Evolutionary conservation across 495 filamentous ascomycete species (phyloP).

Genomic region (Daldinia vernicosa): DNA sequence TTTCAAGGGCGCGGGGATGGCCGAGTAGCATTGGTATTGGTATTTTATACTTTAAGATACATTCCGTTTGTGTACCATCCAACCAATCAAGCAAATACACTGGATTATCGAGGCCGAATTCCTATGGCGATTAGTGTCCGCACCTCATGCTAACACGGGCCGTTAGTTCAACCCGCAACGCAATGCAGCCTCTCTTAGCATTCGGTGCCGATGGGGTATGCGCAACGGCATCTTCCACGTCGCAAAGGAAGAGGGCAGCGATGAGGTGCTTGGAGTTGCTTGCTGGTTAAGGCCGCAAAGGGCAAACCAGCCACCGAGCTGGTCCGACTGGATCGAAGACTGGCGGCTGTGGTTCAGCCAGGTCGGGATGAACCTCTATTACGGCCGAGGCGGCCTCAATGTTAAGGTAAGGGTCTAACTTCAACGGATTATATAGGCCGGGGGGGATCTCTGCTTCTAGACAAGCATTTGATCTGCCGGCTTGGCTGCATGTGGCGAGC

Average conservation of each 20-base stretch:
- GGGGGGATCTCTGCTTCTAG: slow-evolving; percentile 19
- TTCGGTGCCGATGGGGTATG: slow-evolving; percentile 71
- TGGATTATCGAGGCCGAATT: neutral
- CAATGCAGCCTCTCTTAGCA: slow-evolving; percentile 69
- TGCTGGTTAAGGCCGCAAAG: slow-evolving; percentile 69
- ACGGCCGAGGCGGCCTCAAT: slow-evolving; percentile 71
- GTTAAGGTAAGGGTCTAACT: slow-evolving; percentile 50
- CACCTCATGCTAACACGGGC: slow-evolving; percentile 9
- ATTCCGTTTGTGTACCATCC: neutral
- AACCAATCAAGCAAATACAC: neutral
- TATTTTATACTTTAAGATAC: neutral
- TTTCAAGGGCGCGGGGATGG: slow-evolving; percentile 32
- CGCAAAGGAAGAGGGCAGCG: slow-evolving; percentile 60
- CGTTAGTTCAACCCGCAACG: slow-evolving; percentile 62
- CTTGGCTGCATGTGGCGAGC: slow-evolving; percentile 23
- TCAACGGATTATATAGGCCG: slow-evolving; percentile 6
- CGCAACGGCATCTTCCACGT: slow-evolving; percentile 70
- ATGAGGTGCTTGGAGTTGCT: slow-evolving; percentile 66
- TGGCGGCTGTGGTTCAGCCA: slow-evolving; percentile 70
- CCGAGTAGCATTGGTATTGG: slow-evolving; percentile 6
- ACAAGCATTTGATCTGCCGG: slow-evolving; percentile 34
- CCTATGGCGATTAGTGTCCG: slow-evolving; percentile 5
- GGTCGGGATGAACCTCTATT: slow-evolving; percentile 67
- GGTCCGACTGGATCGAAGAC: slow-evolving; percentile 64
- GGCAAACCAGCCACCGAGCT: slow-evolving; percentile 54